Evolutionary conservation across 1,284 basidiomycete genomes (phyloP), one percentile per base, ranked within the genome.

Genomic region (Melampsora occidentalis): DNA sequence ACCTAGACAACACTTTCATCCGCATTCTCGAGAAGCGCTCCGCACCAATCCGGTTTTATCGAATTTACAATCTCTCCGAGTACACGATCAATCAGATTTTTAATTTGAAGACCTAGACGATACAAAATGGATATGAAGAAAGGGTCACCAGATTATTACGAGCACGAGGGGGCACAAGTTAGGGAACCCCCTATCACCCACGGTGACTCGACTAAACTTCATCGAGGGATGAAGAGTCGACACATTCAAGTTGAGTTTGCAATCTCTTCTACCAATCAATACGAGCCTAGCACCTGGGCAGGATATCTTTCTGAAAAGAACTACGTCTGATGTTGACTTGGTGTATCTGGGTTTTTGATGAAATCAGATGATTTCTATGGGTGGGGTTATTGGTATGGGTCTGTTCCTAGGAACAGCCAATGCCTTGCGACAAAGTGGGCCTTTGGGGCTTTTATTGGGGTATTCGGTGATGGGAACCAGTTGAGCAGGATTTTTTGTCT

Each of bases 311-410:
- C 20, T 22, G 28, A 57, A 9, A 28, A 57, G 28, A n/a, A 12
- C 28, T n/a, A 22, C 22, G 5, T 57, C 7, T 57, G n/a, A 57
- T 22, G 22, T 22, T 57, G 53, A 22, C n/a, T 57, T 57, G n/a
- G 22, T 22, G n/a, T 9, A 9, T 22, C 53, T 22, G 28, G 7
- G 7, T n/a, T 2, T 22, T 57, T 22, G n/a, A n/a, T 16, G 7
- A 22, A 22, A 25, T 7, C 7, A 75, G 72, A 75, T 75, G 72
- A 75, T 75, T 5, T 75, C 72, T 7, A 68, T 75, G 31, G 72
- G 72, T 57, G 65, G 72, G 31, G 72, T 75, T 16, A 68, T 75
- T 53, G 71, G 71, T 65, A 66, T 33, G n/a, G 72, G 72, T 57
- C 65, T 75, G 2, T 75, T 75, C 57, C 51, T 75, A 28, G 65